Conservation (phyloP, 106 monocot genomes). For the Acanthochlamys bracteata region DNA sequence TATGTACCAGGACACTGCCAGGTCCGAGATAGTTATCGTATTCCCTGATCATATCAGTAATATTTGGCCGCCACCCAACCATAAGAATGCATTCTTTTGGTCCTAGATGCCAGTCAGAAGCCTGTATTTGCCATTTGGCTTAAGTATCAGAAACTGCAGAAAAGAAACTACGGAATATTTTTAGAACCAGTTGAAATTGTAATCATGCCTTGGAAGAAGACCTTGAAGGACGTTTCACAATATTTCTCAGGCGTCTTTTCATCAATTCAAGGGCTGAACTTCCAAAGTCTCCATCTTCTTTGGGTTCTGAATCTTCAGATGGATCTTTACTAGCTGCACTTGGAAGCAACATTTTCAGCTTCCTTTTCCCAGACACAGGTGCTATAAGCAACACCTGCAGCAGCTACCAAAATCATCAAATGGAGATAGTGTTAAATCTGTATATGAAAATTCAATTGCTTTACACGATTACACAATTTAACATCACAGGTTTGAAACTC, state of each 20-base stretch:
- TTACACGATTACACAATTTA: no score
- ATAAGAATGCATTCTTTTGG: constrained; percentile 85
- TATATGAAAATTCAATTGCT: no score
- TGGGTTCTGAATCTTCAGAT: constrained; percentile 7
- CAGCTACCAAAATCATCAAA: no score
- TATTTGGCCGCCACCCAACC: constrained; percentile 88
- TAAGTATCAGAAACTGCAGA: neutral
- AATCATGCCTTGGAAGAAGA: constrained; percentile 70
- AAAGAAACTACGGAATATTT: neutral
- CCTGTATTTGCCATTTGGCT: constrained; percentile 26
- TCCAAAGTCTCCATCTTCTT: constrained; percentile 10
- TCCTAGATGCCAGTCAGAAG: constrained; percentile 60
- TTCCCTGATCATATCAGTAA: constrained; percentile 82
- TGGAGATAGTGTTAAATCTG: no score
- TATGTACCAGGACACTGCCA: constrained; percentile 72
- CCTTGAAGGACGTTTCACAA: constrained; percentile 69
- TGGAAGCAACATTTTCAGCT: constrained; percentile 29
- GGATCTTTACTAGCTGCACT: constrained; percentile 19
- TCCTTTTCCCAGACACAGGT: constrained; percentile 55
- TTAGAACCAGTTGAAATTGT: neutral
- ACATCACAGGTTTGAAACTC: no score
- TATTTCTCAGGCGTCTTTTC: constrained; percentile 47
- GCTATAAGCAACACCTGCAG: constrained; percentile 76
- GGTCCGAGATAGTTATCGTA: constrained; percentile 97
- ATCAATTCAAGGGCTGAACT: constrained; percentile 21